A percentile compares a stretch with the other conserved stretches of the same genome.
phyloP scores from a whole-genome alignment of 805 yeast genomes.

The Brettanomyces custersianus region DNA sequence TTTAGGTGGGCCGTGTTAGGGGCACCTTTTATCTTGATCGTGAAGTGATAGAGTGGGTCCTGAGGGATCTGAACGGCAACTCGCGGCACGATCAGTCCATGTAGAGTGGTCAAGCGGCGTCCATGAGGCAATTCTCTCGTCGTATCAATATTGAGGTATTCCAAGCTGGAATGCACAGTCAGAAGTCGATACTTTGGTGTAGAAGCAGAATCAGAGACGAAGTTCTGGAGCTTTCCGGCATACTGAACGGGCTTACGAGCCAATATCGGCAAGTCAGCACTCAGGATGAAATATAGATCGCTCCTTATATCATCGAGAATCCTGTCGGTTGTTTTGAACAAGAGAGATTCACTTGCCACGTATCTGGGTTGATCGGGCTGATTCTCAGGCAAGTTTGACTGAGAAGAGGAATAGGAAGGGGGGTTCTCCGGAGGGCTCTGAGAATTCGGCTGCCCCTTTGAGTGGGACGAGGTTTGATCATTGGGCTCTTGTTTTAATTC shows the following conservation, averaged over 20 bases:
- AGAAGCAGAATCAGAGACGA: background rate
- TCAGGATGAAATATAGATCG: constrained; percentile 16
- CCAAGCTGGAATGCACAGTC: background rate
- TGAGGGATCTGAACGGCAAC: constrained; percentile 8
- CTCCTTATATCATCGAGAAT: constrained; percentile 54
- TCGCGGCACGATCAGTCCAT: constrained; percentile 20
- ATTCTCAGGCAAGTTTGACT: too few relatives aligned
- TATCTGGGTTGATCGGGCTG: too few relatives aligned
- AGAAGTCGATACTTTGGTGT: background rate
- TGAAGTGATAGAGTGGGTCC: constrained; percentile 19
- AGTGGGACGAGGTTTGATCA: too few relatives aligned
- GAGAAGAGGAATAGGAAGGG: background rate
- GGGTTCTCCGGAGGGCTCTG: background rate
- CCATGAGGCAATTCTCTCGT: constrained; percentile 1
- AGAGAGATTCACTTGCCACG: too few relatives aligned
- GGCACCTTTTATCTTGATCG: constrained; percentile 19
- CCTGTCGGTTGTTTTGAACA: constrained; percentile 59
- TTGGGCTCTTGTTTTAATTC: too few relatives aligned
- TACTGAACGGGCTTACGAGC: constrained; percentile 28
- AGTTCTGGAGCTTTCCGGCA: constrained; percentile 17
- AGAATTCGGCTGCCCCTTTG: background rate
- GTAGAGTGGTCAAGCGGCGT: constrained; percentile 4
- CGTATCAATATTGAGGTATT: constrained; percentile 2
- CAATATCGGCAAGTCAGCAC: constrained; percentile 22
- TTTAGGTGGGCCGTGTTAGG: constrained; percentile 8